These are phyloP conservation scores for Coemansia aciculifera DNA, from an alignment of 192 early-diverging fungal genomes.

Conservation along the genomic window DNA sequence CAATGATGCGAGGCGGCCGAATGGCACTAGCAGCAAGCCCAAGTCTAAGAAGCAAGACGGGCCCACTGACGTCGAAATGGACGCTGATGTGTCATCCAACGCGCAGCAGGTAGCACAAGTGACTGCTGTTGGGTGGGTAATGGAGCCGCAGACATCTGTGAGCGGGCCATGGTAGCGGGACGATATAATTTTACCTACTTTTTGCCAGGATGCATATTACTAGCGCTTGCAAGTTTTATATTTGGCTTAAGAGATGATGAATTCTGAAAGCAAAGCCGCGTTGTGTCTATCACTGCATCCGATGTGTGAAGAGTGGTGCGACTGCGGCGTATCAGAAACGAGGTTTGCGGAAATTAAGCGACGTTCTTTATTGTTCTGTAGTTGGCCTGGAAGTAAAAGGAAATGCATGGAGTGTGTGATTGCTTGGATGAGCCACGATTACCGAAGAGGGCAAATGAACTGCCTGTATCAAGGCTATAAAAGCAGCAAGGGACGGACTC, in stretches of 20 bases:
- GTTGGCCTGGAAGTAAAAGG: background rate
- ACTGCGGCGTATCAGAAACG: background rate
- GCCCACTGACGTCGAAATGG: constrained; percentile 1
- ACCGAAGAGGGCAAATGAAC: background rate
- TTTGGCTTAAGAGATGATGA: background rate
- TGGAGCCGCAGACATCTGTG: background rate
- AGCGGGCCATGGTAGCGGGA: background rate
- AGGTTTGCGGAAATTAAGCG: background rate
- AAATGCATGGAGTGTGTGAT: background rate
- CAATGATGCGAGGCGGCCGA: background rate
- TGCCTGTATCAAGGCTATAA: background rate
- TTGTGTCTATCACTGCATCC: background rate
- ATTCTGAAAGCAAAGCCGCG: background rate
- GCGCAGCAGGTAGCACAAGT: background rate
- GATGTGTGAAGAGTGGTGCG: background rate
- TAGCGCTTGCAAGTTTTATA: background rate
- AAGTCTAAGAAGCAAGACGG: background rate
- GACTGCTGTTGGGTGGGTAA: background rate
- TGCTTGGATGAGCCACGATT: background rate
- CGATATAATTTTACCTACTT: background rate
- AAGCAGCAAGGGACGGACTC: background rate
- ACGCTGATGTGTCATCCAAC: background rate
- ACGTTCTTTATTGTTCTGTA: background rate
- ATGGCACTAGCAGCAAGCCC: constrained; percentile 4
- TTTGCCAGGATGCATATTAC: too few relatives aligned